These are phyloP conservation scores for Volvariella surrecta DNA, from an alignment of 1,284 basidiomycete genomes.

Conservation along the genomic window DNA sequence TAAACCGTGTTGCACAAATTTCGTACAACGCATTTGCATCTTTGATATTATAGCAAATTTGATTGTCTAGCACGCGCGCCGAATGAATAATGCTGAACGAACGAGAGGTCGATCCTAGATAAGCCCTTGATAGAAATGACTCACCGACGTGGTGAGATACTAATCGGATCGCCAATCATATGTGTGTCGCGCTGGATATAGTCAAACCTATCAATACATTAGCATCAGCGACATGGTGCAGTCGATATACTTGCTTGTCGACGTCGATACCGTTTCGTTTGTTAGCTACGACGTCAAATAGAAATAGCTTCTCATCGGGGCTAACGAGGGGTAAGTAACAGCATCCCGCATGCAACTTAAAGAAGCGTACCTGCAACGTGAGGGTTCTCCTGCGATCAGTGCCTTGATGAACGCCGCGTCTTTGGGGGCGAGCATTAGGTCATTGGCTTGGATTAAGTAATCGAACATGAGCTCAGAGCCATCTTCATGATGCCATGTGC, in stretches of 20 bases:
- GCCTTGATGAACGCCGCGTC: slow-evolving; percentile 59
- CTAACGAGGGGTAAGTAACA: slow-evolving; percentile 13
- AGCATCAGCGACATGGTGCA: slow-evolving; percentile 3
- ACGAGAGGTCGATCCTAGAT: slow-evolving; percentile 1
- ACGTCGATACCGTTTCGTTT: slow-evolving; percentile 73
- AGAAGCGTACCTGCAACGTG: slow-evolving; percentile 34
- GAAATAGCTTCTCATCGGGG: slow-evolving; percentile 36
- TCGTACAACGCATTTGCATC: slow-evolving; percentile 69
- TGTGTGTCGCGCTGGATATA: slow-evolving; percentile 69
- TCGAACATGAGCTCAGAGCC: slow-evolving; percentile 72
- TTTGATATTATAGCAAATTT: slow-evolving; percentile 76
- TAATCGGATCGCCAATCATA: slow-evolving; percentile 57
- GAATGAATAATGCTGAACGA: slow-evolving; percentile 54
- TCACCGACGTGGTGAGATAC: slow-evolving; percentile 44
- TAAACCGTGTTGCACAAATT: slow-evolving; percentile 63
- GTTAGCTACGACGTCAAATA: slow-evolving; percentile 74
- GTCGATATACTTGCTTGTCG: slow-evolving; percentile 48
- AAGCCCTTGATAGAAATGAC: slow-evolving; percentile 5
- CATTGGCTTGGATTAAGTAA: slow-evolving; percentile 43
- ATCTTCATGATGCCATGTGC: slow-evolving; percentile 58
- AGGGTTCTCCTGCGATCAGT: slow-evolving; percentile 51
- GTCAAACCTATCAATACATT: slow-evolving; percentile 45
- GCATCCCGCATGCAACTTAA: not conserved
- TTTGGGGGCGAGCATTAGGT: slow-evolving; percentile 31
- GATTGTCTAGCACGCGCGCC: slow-evolving; percentile 59